Conservation (phyloP, 2,329 filamentous ascomycete genomes). For the Rutstroemia sp. region DNA sequence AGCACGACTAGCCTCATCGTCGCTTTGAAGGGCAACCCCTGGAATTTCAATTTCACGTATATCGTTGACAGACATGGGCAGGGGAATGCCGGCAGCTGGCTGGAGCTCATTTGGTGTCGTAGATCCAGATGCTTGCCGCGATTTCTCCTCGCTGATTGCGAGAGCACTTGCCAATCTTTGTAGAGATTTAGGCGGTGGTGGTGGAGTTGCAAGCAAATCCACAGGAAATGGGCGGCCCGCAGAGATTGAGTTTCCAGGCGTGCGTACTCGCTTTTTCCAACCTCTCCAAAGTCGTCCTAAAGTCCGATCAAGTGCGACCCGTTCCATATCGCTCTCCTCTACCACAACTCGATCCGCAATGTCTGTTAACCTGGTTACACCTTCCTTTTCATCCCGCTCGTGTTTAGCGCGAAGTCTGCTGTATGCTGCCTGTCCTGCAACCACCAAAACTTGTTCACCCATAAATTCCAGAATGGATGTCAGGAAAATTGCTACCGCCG, state of each 20-base stretch:
- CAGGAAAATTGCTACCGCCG: constrained; percentile 89
- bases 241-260: constrained; percentile 41
- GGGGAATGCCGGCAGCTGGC: constrained; percentile 52
- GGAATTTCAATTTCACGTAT: constrained; percentile 76
- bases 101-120: constrained; percentile 22
- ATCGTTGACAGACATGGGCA: constrained; percentile 61
- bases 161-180: constrained; percentile 33
- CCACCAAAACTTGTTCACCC: constrained; percentile 82
- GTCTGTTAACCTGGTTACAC: constrained; percentile 37
- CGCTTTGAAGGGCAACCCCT: constrained; percentile 53
- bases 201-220: constrained; percentile 33
- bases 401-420: constrained; percentile 53
- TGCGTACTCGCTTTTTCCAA: constrained; percentile 81
- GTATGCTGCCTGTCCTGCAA: constrained; percentile 78
- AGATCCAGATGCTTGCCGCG: constrained; percentile 15
- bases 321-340: constrained; percentile 87
- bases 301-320: constrained; percentile 81
- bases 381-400: constrained; percentile 51
- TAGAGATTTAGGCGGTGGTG: constrained; percentile 12
- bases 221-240: constrained; percentile 41
- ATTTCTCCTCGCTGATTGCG: constrained; percentile 22
- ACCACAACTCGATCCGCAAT: constrained; percentile 66
- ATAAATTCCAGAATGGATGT: constrained; percentile 93
- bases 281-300: constrained; percentile 86
- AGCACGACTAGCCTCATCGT: constrained; percentile 50